phyloP scores from a whole-genome alignment of 1,284 basidiomycete genomes.

The Gymnopus androsaceus region DNA sequence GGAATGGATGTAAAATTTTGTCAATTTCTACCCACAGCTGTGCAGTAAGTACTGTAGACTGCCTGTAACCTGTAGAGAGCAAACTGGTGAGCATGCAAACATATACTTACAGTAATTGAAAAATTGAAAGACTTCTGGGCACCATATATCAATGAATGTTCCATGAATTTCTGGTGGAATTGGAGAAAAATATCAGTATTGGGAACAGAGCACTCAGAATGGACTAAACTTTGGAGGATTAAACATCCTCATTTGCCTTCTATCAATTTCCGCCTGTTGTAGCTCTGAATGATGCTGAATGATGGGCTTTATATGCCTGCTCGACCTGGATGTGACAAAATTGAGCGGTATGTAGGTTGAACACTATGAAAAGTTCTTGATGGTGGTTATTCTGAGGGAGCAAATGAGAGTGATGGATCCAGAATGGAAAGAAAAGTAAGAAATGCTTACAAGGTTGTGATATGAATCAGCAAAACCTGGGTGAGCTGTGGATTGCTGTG shows the following conservation, averaged over 20 bases:
- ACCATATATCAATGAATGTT: constrained; percentile 31
- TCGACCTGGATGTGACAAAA: constrained; percentile 8
- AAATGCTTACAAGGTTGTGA: constrained; percentile 34
- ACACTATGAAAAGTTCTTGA: constrained; percentile 36
- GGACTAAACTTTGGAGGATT: constrained; percentile 36
- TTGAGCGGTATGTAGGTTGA: constrained; percentile 24
- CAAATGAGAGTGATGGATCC: constrained; percentile 36
- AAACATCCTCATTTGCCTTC: constrained; percentile 37
- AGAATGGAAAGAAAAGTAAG: constrained; percentile 34
- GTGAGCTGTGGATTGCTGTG: no score
- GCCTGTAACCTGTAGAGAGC: no score
- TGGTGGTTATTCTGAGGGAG: constrained; percentile 36
- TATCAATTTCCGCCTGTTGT: constrained; percentile 44
- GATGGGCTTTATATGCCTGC: constrained; percentile 24
- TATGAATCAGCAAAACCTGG: no score
- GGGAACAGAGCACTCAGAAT: neutral
- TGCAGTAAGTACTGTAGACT: no score
- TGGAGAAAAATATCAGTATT: constrained; percentile 23
- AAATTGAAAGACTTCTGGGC: constrained; percentile 23
- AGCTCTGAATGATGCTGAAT: neutral
- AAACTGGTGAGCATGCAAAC: no score
- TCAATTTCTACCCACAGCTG: no score
- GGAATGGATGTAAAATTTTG: no score
- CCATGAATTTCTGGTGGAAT: constrained; percentile 34
- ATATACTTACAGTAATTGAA: no score